A percentile compares a stretch with the other conserved stretches of the same genome.
These are phyloP conservation scores for Mortierella alpina DNA, from an alignment of 192 early-diverging fungal species.

Conservation along the genomic window DNA sequence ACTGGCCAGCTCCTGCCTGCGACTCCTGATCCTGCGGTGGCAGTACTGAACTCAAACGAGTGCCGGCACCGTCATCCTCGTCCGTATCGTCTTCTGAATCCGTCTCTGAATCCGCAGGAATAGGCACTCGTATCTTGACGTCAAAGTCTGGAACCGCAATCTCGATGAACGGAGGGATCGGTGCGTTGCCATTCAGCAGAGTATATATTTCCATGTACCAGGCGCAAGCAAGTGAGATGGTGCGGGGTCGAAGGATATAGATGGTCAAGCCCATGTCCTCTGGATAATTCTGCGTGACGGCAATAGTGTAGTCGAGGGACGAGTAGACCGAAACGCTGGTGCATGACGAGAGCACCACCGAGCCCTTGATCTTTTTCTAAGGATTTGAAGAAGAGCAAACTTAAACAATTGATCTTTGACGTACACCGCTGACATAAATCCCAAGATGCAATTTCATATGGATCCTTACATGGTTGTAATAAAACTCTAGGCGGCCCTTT, in stretches of 20 bases:
- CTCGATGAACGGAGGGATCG: constrained; percentile 43
- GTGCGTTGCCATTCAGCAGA: constrained; percentile 18
- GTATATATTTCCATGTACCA: constrained; percentile 54
- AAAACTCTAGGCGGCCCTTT: constrained; percentile 49
- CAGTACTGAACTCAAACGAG: constrained; percentile 1
- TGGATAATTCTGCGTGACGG: constrained; percentile 24
- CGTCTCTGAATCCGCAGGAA: constrained; percentile 33
- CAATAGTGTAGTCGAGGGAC: constrained; percentile 50
- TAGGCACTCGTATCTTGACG: constrained; percentile 53
- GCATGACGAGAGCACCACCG: constrained; percentile 21
- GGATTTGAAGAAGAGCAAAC: background rate
- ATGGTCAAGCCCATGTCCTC: constrained; percentile 29
- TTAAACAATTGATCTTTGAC: background rate
- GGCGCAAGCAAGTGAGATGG: constrained; percentile 31
- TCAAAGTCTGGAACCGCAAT: constrained; percentile 53
- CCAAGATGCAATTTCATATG: background rate
- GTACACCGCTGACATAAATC: background rate
- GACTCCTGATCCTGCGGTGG: background rate
- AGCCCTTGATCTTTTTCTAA: constrained; percentile 41
- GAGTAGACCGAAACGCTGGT: constrained; percentile 38
- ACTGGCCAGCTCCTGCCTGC: too few relatives aligned
- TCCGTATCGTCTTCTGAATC: constrained; percentile 17
- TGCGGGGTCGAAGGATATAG: constrained; percentile 40
- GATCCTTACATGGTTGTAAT: constrained; percentile 43
- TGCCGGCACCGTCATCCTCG: constrained; percentile 6